Conservation (phyloP, 140 eudicot genomes). For the Anethum foeniculum region DNA sequence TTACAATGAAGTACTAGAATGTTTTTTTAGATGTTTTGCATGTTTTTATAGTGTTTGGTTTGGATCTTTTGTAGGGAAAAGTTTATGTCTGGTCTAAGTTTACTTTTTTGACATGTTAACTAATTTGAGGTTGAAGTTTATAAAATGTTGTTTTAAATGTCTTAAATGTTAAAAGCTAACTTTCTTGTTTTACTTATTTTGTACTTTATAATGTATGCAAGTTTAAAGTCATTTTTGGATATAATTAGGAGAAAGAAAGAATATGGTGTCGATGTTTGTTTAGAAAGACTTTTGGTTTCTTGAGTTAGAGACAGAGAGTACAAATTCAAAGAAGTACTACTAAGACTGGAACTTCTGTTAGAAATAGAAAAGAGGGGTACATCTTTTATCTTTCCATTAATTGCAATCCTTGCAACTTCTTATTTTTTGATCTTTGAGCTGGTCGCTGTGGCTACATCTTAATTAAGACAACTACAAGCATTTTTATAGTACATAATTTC, state of each 20-base stretch:
- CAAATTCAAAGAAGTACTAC: background rate
- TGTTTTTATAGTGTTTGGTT: conserved; percentile 3
- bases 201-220: background rate
- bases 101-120: conserved; percentile 10
- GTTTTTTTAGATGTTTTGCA: background rate
- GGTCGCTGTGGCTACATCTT: background rate
- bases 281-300: background rate
- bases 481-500: background rate
- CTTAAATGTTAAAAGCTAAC: background rate
- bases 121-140: background rate
- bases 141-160: background rate
- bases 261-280: too few species aligned
- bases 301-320: background rate
- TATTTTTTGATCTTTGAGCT: background rate
- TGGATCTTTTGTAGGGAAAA: background rate
- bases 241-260: background rate
- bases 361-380: background rate
- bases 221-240: too few species aligned
- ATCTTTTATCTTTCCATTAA: background rate
- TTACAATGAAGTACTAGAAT: too few species aligned
- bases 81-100: background rate
- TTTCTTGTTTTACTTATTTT: background rate
- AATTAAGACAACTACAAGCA: background rate
- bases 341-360: background rate
- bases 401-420: too few species aligned